Conservation (phyloP, 768 basidiomycete genomes). For the Agrocybe pediades region DNA sequence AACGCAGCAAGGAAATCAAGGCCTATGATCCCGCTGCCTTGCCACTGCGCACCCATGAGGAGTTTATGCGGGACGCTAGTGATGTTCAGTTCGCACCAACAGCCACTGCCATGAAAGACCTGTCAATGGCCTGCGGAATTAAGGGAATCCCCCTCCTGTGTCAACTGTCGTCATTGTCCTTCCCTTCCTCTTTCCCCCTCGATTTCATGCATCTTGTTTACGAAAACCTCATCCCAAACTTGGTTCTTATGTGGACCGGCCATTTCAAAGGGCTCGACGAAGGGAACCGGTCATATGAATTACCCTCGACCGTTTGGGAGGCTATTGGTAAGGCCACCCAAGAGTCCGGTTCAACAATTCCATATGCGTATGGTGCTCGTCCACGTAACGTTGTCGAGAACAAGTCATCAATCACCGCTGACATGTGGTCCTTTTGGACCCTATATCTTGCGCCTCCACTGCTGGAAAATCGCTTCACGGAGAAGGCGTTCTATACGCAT, state of each 20-base stretch:
- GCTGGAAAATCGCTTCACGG: constrained; percentile 21
- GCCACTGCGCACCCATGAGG: constrained; percentile 12
- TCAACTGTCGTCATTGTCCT: constrained; percentile 30
- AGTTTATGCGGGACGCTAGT: constrained; percentile 16
- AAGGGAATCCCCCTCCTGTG: constrained; percentile 35
- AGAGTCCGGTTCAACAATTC: constrained; percentile 25
- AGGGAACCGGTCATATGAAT: constrained; percentile 24
- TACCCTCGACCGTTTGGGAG: constrained; percentile 12
- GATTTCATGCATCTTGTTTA: constrained; percentile 50
- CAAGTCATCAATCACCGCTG: constrained; percentile 16
- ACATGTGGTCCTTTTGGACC: constrained; percentile 24
- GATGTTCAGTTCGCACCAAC: background rate
- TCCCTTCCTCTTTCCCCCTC: constrained; percentile 40
- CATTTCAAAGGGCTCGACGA: constrained; percentile 37
- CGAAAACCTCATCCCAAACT: constrained; percentile 39
- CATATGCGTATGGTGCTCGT: constrained; percentile 25
- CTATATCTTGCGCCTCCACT: constrained; percentile 24
- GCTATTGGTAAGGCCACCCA: constrained; percentile 12
- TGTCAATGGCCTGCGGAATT: constrained; percentile 27
- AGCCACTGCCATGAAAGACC: background rate
- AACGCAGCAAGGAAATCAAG: background rate
- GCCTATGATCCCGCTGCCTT: constrained; percentile 21
- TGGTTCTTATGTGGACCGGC: constrained; percentile 41
- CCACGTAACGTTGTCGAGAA: constrained; percentile 29
- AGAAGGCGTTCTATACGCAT: constrained; percentile 35